phyloP scores from a whole-genome alignment of 1,284 basidiomycete genomes.

The Papiliotrema nemorosa region DNA sequence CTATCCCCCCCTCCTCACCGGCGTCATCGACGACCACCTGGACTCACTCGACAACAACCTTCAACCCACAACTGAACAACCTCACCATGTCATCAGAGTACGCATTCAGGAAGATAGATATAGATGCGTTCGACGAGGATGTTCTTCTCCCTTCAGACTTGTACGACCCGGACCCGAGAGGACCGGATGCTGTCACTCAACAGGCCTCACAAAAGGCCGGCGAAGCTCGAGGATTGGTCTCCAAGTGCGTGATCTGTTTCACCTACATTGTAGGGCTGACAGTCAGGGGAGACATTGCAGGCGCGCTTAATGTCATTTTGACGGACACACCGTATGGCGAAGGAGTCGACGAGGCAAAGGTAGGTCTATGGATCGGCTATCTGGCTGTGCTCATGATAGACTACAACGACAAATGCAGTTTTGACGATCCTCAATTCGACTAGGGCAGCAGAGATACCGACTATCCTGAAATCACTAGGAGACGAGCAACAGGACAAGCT shows the following conservation, averaged over 20 bases:
- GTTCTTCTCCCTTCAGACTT: slow-evolving; percentile 78
- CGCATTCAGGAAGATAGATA: slow-evolving; percentile 84
- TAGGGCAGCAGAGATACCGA: slow-evolving; percentile 80
- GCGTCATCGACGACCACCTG: neutral
- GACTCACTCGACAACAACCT: too few relatives aligned
- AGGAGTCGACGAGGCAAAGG: slow-evolving; percentile 83
- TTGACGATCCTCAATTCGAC: slow-evolving; percentile 93
- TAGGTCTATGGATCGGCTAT: slow-evolving; percentile 42
- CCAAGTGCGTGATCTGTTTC: slow-evolving; percentile 57
- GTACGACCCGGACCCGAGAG: slow-evolving; percentile 79
- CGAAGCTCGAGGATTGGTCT: slow-evolving; percentile 68
- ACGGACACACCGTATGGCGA: slow-evolving; percentile 79
- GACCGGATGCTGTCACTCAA: slow-evolving; percentile 66
- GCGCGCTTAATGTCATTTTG: slow-evolving; percentile 67
- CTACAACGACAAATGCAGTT: slow-evolving; percentile 74
- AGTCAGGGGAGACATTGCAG: slow-evolving; percentile 65
- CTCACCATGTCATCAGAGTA: slow-evolving; percentile 58
- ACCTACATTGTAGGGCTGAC: slow-evolving; percentile 2
- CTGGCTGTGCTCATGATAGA: slow-evolving; percentile 50
- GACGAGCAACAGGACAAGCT: slow-evolving; percentile 83
- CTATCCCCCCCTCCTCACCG: neutral
- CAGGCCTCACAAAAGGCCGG: slow-evolving; percentile 72
- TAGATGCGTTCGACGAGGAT: slow-evolving; percentile 86
- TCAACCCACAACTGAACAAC: neutral
- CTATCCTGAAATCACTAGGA: slow-evolving; percentile 68